phyloP scores from a whole-genome alignment of 345 rosid species.

The Raphanus sativus region DNA sequence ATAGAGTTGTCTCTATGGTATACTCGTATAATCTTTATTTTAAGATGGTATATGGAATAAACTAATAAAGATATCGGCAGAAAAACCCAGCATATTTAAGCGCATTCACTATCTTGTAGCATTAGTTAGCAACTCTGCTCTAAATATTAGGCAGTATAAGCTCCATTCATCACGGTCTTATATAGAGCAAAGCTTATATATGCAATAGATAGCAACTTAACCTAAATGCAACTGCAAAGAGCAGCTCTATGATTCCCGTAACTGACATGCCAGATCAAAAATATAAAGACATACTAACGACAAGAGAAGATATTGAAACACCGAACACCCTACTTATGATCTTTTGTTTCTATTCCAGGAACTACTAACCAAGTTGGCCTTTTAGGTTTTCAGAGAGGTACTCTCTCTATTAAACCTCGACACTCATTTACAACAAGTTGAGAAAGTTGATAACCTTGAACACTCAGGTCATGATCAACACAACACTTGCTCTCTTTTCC shows the following conservation, averaged over 20 bases:
- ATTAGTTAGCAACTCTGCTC: background rate
- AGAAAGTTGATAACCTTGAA: constrained; percentile 34
- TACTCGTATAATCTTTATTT: background rate
- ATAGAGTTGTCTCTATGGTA: constrained; percentile 8
- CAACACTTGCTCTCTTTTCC: constrained; percentile 43
- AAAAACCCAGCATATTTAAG: background rate
- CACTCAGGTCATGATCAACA: constrained; percentile 46
- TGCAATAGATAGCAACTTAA: background rate
- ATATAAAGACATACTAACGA: background rate
- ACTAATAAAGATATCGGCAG: background rate
- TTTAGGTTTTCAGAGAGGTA: background rate
- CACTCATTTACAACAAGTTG: background rate
- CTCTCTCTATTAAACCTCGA: background rate
- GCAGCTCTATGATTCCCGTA: background rate
- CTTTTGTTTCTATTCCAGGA: background rate
- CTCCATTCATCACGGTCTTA: background rate
- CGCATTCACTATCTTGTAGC: constrained; percentile 15
- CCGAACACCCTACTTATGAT: background rate
- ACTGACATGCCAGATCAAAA: background rate
- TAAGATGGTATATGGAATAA: background rate
- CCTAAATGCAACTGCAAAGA: constrained; percentile 12
- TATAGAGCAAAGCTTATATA: background rate
- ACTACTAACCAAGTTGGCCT: background rate
- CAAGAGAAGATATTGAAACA: too few relatives aligned
- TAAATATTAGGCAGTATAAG: background rate